Conservation (phyloP, 345 rosid species). For the Salix purpurea region DNA sequence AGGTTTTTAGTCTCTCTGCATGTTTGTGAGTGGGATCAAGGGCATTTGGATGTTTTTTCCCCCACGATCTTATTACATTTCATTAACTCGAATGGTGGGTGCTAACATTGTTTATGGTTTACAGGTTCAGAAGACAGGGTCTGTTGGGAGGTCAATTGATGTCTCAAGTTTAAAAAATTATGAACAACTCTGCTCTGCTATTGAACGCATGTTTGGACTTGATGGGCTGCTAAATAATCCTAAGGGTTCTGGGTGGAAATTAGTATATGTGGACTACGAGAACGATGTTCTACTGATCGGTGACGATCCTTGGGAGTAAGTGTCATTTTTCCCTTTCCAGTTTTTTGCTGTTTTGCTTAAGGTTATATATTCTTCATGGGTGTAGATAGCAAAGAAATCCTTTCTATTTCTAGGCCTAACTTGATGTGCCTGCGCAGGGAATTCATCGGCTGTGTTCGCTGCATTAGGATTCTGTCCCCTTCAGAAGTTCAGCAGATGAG, state of each 20-base stretch:
- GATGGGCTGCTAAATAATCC: conserved; percentile 79
- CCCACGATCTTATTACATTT: too few species aligned
- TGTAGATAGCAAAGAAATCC: neutral
- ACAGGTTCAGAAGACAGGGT: conserved; percentile 96
- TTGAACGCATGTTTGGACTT: conserved; percentile 91
- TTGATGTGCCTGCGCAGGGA: conserved; percentile 43
- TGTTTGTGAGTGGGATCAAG: neutral
- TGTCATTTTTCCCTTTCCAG: neutral
- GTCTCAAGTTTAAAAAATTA: conserved; percentile 82
- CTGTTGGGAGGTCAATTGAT: conserved; percentile 94
- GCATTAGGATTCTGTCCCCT: conserved; percentile 95
- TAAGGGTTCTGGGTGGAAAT: conserved; percentile 84
- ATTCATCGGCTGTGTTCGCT: conserved; percentile 93
- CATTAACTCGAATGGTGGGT: too few species aligned
- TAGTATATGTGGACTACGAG: conserved; percentile 94
- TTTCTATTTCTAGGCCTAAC: neutral
- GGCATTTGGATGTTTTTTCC: neutral
- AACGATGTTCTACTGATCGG: conserved; percentile 93
- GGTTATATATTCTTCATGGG: neutral
- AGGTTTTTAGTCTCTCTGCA: neutral
- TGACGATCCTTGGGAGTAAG: conserved; percentile 99
- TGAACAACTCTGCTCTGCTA: conserved; percentile 70
- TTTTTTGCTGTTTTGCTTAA: neutral
- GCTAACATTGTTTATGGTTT: conserved; percentile 10
- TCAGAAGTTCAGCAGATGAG: conserved; percentile 98